Evolutionary conservation across 2,329 filamentous ascomycete species (phyloP), one percentile per base, ranked within the genome.

Genomic region (Malbranchea cinnamomea): DNA sequence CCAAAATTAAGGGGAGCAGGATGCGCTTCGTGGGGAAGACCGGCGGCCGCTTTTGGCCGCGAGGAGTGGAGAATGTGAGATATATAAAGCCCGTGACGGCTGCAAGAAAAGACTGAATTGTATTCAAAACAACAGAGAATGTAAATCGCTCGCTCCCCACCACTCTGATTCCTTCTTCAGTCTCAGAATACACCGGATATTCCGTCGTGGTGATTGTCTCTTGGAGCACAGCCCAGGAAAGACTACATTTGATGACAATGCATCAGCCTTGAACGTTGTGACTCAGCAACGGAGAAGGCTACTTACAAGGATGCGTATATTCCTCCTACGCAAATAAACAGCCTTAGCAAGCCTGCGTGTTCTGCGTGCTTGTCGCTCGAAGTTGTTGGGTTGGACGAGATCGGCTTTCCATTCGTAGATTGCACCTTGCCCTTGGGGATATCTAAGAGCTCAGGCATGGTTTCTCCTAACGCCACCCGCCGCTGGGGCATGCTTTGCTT

Each of bases 281-380:
- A 8, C 20, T 22, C n/a, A 8, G n/a, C n/a, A n/a, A n/a, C n/a
- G n/a, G n/a, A n/a, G n/a, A n/a, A n/a, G n/a, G n/a, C n/a, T 6
- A n/a, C 39, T 40, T 70, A 94, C 87, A 98, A 98, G 20, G 85
- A 92, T 20, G 78, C 83, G 54, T 98, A 98, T 45, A 98, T 98
- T 36, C 89, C 89, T 5, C 74, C 75, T n/a, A 94, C 83, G 41
- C 85, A 87, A 37, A 92, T 71, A 28, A 85, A 57, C 33, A 94
- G 69, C 54, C 92, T 79, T 46, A 78, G 49, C 17, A 82, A 51
- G 4, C 81, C 79, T 6, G 76, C 67, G 32, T 37, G 43, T 18
- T 53, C 48, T 24, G 35, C 44, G 36, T 38, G 48, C 18, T 55
- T 42, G 11, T 47, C 38, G 21, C 48, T 46, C 12, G 43, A 40